Conservation (phyloP, 2,329 filamentous ascomycete species). For the Penicillium sp. region DNA sequence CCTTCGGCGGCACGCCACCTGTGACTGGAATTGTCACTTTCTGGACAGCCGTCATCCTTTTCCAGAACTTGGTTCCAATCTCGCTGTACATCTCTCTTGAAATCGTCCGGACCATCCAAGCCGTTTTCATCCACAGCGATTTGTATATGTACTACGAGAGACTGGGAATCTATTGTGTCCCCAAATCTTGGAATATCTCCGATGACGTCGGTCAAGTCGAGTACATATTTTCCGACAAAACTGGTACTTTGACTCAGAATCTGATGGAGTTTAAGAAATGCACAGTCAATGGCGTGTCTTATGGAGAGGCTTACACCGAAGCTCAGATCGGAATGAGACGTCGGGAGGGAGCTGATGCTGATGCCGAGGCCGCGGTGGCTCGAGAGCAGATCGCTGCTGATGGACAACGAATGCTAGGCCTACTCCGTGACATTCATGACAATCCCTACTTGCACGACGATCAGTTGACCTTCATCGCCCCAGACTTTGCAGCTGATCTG, state of each 20-base stretch:
- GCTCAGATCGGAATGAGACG: slow-evolving; percentile 95
- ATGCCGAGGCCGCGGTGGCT: slow-evolving; percentile 69
- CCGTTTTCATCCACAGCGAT: slow-evolving; percentile 96
- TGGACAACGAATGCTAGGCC: slow-evolving; percentile 65
- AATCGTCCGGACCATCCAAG: slow-evolving; percentile 88
- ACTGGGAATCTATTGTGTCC: slow-evolving; percentile 90
- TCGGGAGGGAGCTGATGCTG: slow-evolving; percentile 79
- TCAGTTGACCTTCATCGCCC: slow-evolving; percentile 84
- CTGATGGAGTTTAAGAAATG: slow-evolving; percentile 99
- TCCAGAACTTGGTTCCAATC: slow-evolving; percentile 98
- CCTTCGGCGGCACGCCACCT: slow-evolving; percentile 68
- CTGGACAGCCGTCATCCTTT: slow-evolving; percentile 89
- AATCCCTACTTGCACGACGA: slow-evolving; percentile 91
- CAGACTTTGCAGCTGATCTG: slow-evolving; percentile 81
- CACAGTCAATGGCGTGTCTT: slow-evolving; percentile 91
- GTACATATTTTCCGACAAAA: slow-evolving; percentile 98
- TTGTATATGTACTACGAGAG: slow-evolving; percentile 95
- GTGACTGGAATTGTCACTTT: slow-evolving; percentile 94
- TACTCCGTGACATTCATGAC: slow-evolving; percentile 72
- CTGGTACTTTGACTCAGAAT: slow-evolving; percentile 83
- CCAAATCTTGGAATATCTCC: slow-evolving; percentile 98
- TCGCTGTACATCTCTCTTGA: slow-evolving; percentile 96
- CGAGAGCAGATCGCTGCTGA: slow-evolving; percentile 74
- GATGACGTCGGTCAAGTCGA: slow-evolving; percentile 97
- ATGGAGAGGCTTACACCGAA: slow-evolving; percentile 96